Base-by-base conservation (phyloP, 208 protist species). In the Balamuthia mandrillaris region DNA sequence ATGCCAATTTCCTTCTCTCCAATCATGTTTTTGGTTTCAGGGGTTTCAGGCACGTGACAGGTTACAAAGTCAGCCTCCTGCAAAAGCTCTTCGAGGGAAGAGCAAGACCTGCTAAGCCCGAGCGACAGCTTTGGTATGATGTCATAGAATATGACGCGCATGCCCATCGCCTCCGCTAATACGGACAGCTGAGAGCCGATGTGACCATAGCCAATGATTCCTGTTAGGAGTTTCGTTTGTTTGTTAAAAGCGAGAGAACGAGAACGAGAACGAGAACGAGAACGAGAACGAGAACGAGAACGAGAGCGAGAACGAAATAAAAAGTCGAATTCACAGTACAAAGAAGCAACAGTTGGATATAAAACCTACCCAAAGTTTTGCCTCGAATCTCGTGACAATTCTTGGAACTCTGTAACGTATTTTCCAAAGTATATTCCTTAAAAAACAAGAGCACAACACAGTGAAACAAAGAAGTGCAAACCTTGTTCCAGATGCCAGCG, bases 121-220 rank as follows among this genome's bases (percentile, higher is more conserved):
- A 98, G 91, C n/a, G 90, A 81, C n/a, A 98, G 66, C 33, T 93
- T 95, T 18, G 93, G 91, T 0, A 94, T 84, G 0, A 96, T 91
- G 75, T 97, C 96, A 87, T 97, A 95, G 88, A 95, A 97, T 6
- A 96, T 84, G 27, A 97, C 95, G 29, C 90, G 90, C 95, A 98
- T 97, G 54, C 96, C 96, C 42, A 98, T 81, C 7, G 93, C 63
- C 63, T 98, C 95, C 0, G 96, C 96, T 56, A 98, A 91, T 2
- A 97, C 93, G 12, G 94, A 96, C 7, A 97, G 87, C 52, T 97
- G 95, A 1, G 92, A 95, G 42, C 96, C 96, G 33, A 98, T 96
- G 84, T 98, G 95, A 21, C 96, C 96, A 75, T 97, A 97, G 4
- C 96, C 96, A 63, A 98, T 87, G 75, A 97, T 97, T n/a, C n/a